Conservation (phyloP, 2,329 filamentous ascomycete species). For the Sclerotinia nivalis region DNA sequence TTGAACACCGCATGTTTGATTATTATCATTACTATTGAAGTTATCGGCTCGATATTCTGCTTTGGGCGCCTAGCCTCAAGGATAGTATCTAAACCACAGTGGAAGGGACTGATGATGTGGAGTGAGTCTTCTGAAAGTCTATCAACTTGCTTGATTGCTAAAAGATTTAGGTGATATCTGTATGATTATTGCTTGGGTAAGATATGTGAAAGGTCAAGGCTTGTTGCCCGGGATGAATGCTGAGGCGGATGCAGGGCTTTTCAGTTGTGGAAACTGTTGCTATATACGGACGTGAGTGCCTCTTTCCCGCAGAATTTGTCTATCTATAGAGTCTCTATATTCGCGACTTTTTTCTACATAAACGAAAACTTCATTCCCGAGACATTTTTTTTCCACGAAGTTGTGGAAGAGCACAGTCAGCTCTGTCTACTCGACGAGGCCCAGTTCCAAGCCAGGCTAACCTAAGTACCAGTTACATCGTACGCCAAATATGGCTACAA, state of each 20-base stretch:
- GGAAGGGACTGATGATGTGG: conserved; percentile 30
- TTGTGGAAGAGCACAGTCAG: background rate
- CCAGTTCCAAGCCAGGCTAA: background rate
- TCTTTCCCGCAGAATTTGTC: background rate
- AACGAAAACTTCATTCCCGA: background rate
- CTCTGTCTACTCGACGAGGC: background rate
- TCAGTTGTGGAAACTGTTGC: conserved; percentile 19
- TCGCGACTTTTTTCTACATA: background rate
- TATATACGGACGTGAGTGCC: conserved; percentile 17
- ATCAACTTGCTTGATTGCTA: background rate
- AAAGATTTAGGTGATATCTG: conserved; percentile 27
- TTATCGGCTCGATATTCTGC: conserved; percentile 28
- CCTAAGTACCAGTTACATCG: conserved; percentile 25
- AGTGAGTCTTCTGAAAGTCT: conserved; percentile 21
- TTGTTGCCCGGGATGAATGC: conserved; percentile 18
- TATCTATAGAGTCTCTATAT: background rate
- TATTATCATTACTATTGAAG: conserved; percentile 25
- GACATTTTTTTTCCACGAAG: background rate
- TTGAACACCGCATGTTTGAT: conserved; percentile 29
- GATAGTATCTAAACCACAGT: conserved; percentile 23
- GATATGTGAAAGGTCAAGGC: background rate
- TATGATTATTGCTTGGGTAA: conserved; percentile 28
- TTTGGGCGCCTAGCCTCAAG: conserved; percentile 26
- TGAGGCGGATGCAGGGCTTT: conserved; percentile 22
- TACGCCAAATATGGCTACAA: conserved; percentile 32